Evolutionary conservation across 2,329 filamentous ascomycete genomes (phyloP).

Genomic region (Colletotrichum filicis): DNA sequence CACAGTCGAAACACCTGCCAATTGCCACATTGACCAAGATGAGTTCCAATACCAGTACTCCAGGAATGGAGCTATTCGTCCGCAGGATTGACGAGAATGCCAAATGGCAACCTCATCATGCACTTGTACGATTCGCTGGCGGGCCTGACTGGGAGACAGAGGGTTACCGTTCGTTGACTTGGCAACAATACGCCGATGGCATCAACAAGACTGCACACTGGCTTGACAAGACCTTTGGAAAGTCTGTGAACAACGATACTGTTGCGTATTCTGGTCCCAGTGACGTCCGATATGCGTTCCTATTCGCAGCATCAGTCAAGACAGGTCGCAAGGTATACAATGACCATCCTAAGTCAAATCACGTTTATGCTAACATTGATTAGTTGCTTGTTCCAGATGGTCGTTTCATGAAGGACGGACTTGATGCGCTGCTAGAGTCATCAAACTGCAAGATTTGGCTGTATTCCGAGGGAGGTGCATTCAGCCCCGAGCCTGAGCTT

Average conservation of each 20-base stretch:
- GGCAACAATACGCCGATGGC: not conserved
- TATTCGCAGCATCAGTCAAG: not conserved
- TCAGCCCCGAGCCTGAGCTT: too few relatives aligned
- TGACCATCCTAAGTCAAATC: too few relatives aligned
- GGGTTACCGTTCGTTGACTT: not conserved
- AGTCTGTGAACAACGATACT: not conserved
- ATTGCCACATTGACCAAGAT: too few relatives aligned
- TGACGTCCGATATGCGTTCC: not conserved
- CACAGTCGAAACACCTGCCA: too few relatives aligned
- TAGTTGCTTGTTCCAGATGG: too few relatives aligned
- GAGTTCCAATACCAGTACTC: too few relatives aligned
- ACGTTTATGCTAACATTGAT: too few relatives aligned
- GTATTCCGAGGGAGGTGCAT: too few relatives aligned
- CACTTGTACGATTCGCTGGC: not conserved
- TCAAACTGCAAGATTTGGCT: too few relatives aligned
- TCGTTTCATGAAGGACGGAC: too few relatives aligned
- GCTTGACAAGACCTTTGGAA: not conserved
- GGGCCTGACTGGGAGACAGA: not conserved
- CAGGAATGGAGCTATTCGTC: not conserved
- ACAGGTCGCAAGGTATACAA: too few relatives aligned
- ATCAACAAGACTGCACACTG: not conserved
- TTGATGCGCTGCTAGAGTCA: too few relatives aligned
- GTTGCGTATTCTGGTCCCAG: not conserved
- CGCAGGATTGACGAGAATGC: not conserved
- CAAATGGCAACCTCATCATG: not conserved